Evolutionary conservation across 2,329 filamentous ascomycete species (phyloP), one percentile per base, ranked within the genome.

Genomic region (Penicillium frequentans): DNA sequence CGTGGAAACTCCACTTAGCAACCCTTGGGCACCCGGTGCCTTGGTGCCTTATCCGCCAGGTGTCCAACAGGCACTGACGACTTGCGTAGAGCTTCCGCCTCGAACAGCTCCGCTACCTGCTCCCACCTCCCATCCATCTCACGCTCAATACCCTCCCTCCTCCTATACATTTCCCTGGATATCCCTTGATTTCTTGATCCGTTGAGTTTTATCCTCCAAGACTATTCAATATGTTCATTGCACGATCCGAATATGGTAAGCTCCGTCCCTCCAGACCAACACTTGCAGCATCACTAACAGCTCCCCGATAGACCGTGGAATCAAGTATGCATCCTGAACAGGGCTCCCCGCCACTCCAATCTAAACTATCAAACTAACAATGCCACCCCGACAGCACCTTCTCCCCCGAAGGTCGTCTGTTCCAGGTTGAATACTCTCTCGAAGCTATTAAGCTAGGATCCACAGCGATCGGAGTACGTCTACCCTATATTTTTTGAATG

Each of bases 401-500:
- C 86, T 99, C 95, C 70, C 95, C 95, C 60, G 95, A 99, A 86
- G 95, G 95, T 73, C 95, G 95, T 80, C 90, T 99, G 78, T 99
- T 99, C 86, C 95, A 99, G 83, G 95, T 99, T 83, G 95, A 99
- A 89, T 99, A 99, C 87, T 98, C 95, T 59, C 90, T 99, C 77
- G 95, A 99, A 84, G 95, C 95, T 79, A 99, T 99, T 86, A 99
- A 99, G 84, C 90, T 98, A 67, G 95, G 95, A 68, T 96, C 91
- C 71, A 99, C 95, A 68, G 95, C 95, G 73, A 99, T 99, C 81
- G 95, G 95, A 70, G 93, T 87, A 82, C 59, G 80, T 75, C 50
- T 54, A 55, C 47, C 58, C 49, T 52, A 5, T 29, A n/a, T 29
- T n/a, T 19, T 16, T 35, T 19, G n/a, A 11, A 24, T 37, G 13